Evolutionary conservation across 2,329 filamentous ascomycete genomes (phyloP).

Genomic region (Fusarium nygamai): DNA sequence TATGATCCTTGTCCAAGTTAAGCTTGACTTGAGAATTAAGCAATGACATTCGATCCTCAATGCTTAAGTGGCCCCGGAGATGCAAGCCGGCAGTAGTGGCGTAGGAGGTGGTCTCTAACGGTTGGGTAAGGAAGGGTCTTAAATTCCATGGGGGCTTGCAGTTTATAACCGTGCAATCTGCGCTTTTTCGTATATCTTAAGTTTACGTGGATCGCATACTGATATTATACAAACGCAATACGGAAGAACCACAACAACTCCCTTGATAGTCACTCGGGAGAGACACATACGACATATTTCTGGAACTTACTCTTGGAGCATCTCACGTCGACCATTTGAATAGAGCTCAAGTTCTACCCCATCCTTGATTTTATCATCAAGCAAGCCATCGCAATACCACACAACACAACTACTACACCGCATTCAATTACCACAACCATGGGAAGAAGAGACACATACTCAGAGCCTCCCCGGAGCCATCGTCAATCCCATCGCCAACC

Average conservation of each 20-base stretch:
- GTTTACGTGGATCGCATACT: neutral
- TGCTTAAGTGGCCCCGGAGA: constrained; percentile 8
- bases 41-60: neutral
- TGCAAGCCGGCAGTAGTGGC: constrained; percentile 2
- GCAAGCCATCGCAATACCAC: neutral
- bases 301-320: neutral
- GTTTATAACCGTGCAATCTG: constrained; percentile 14
- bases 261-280: neutral
- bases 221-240: neutral
- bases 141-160: neutral
- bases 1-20: constrained; percentile 14
- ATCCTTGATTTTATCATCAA: neutral
- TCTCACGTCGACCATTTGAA: neutral
- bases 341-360: neutral
- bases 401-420: neutral
- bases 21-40: constrained; percentile 11
- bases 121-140: neutral
- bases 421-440: constrained; percentile 1
- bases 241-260: neutral
- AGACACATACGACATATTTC: neutral
- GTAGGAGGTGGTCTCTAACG: neutral
- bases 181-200: neutral
- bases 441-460: constrained; percentile 28
- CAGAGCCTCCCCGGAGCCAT: constrained; percentile 21
- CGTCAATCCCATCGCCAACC: constrained; percentile 9